Evolutionary conservation across 768 basidiomycete species (phyloP).

Genomic region (Suillus luteus): DNA sequence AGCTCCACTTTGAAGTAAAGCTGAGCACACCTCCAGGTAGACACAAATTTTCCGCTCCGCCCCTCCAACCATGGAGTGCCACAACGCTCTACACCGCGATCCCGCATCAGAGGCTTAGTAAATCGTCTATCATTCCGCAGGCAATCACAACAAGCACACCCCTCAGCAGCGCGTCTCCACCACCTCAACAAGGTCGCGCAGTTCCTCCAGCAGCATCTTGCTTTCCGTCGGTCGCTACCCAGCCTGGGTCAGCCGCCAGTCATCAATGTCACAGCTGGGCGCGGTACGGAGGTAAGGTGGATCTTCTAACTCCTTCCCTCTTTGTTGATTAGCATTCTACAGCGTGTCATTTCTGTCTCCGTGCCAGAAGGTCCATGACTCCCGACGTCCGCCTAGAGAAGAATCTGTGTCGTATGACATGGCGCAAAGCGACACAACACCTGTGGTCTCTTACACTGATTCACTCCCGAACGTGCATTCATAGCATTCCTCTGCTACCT

Average conservation of each 20-base stretch:
- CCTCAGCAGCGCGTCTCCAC: neutral
- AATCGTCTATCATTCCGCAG: neutral
- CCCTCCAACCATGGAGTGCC: neutral
- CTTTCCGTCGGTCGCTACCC: neutral
- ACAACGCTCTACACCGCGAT: neutral
- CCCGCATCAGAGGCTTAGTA: neutral
- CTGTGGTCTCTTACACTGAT: neutral
- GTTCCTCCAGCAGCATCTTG: neutral
- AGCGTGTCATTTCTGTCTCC: neutral
- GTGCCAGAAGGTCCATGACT: neutral
- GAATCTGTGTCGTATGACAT: neutral
- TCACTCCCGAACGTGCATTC: slow-evolving; percentile 1
- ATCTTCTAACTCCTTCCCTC: neutral
- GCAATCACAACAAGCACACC: neutral
- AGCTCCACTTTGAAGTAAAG: neutral
- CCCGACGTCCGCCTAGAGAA: neutral
- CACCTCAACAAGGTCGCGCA: neutral
- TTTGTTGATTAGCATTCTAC: neutral
- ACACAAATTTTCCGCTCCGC: neutral
- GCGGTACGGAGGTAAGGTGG: neutral
- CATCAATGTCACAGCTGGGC: neutral
- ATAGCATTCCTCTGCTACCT: neutral
- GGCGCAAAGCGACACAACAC: neutral
- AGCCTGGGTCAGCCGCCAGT: neutral
- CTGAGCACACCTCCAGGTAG: neutral